Conservation (phyloP, 2,329 filamentous ascomycete species). For the Beauveria varroae region DNA sequence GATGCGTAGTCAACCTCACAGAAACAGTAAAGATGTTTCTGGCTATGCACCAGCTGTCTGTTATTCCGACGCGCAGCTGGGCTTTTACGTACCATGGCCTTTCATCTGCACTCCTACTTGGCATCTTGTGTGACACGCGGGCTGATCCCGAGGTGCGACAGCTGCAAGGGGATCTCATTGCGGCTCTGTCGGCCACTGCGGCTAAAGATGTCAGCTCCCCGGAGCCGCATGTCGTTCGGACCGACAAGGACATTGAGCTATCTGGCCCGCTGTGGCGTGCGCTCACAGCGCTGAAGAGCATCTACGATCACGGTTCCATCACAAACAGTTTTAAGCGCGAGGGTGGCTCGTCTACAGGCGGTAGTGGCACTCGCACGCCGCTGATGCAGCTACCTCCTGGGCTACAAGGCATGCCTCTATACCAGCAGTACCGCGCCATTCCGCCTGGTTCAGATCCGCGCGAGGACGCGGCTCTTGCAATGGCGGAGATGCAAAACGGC, state of each 20-base stretch:
- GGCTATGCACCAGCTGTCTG: constrained; percentile 60
- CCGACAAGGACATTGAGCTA: constrained; percentile 54
- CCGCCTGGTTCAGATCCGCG: constrained; percentile 40
- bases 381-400: constrained; percentile 22
- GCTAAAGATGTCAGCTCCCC: constrained; percentile 53
- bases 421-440: constrained; percentile 20
- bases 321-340: constrained; percentile 45
- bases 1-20: constrained; percentile 54
- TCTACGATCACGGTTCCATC: constrained; percentile 57
- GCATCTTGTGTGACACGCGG: constrained; percentile 56
- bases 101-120: constrained; percentile 56
- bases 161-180: constrained; percentile 56
- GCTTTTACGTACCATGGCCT: constrained; percentile 61
- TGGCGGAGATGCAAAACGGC: constrained; percentile 59
- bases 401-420: constrained; percentile 17
- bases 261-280: constrained; percentile 55
- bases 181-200: constrained; percentile 55
- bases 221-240: constrained; percentile 44
- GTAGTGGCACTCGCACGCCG: constrained; percentile 39
- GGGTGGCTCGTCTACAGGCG: constrained; percentile 35
- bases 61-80: constrained; percentile 60
- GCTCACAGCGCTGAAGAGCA: constrained; percentile 54
- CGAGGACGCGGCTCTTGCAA: constrained; percentile 55
- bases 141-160: constrained; percentile 55
- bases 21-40: constrained; percentile 63